Percentiles rank a stretch among this genome's conserved stretches.
Evolutionary conservation across 805 yeast species (phyloP).

Genomic region (Candida silvicultrix): DNA sequence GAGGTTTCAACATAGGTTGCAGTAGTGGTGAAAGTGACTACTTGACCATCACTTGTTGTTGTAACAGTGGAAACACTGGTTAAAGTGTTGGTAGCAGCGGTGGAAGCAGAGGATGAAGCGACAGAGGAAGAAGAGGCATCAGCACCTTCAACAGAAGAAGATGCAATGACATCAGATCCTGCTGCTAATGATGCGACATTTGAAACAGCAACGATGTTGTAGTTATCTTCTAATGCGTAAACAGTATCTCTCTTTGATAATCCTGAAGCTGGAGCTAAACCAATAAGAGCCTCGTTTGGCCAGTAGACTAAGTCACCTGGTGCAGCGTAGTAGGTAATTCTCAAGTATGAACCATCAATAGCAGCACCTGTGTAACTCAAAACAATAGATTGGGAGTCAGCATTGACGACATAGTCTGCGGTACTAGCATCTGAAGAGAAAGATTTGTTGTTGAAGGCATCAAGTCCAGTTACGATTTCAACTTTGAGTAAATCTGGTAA

Average conservation of each 20-base stretch:
- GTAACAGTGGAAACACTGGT: neutral
- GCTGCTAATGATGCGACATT: neutral
- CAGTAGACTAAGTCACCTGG: neutral
- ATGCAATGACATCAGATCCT: neutral
- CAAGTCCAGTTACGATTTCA: neutral
- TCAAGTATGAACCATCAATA: neutral
- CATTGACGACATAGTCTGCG: neutral
- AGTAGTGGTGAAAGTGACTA: neutral
- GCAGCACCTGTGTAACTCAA: neutral
- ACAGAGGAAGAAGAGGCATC: neutral
- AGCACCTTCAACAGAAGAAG: neutral
- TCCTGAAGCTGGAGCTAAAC: neutral
- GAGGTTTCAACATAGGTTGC: neutral
- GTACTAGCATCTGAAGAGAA: neutral
- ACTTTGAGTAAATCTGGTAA: neutral
- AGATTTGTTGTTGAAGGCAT: neutral
- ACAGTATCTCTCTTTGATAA: slow-evolving; percentile 1
- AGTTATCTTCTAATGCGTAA: neutral
- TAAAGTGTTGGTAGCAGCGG: neutral
- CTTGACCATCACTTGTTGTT: neutral
- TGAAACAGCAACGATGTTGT: neutral
- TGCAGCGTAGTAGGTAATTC: slow-evolving; percentile 1
- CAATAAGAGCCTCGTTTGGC: neutral
- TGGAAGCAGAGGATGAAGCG: neutral
- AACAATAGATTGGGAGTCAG: neutral